Evolutionary conservation across 257 asterid genomes (phyloP).

Genomic region (Leptodermis oblonga): DNA sequence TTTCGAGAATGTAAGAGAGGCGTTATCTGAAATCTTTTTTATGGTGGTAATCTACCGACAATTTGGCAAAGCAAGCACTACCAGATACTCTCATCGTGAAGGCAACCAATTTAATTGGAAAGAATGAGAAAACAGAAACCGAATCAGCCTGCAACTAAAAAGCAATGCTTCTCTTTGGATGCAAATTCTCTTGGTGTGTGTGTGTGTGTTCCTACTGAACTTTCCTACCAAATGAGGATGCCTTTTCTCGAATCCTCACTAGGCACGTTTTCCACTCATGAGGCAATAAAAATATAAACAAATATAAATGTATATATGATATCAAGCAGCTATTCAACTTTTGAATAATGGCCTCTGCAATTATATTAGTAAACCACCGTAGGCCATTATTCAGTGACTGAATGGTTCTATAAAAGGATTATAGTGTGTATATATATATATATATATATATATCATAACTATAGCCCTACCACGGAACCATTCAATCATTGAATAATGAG

Average conservation of each 20-base stretch:
- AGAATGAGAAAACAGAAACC: slow-evolving; percentile 35
- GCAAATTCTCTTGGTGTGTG: slow-evolving; percentile 6
- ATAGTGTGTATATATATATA: too few relatives aligned
- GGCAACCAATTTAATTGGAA: slow-evolving; percentile 16
- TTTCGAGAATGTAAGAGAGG: slow-evolving; percentile 13
- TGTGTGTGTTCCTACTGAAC: background rate
- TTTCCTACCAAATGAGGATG: background rate
- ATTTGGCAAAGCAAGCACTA: slow-evolving; percentile 2
- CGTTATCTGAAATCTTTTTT: slow-evolving; percentile 1
- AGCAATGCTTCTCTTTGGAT: slow-evolving; percentile 4
- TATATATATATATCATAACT: too few relatives aligned
- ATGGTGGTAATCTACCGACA: slow-evolving; percentile 2
- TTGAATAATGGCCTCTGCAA: too few relatives aligned
- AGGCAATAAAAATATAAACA: too few relatives aligned
- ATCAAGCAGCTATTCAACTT: too few relatives aligned
- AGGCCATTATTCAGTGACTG: too few relatives aligned
- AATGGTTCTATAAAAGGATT: too few relatives aligned
- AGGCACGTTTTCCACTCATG: background rate
- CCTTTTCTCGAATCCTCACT: background rate
- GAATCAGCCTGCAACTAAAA: too few relatives aligned
- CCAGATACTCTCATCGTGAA: background rate
- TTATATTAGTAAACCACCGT: too few relatives aligned
- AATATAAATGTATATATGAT: too few relatives aligned
- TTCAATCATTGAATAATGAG: too few relatives aligned
- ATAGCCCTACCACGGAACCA: too few relatives aligned